phyloP scores from a whole-genome alignment of 768 basidiomycete species.

The Russula vinacea region DNA sequence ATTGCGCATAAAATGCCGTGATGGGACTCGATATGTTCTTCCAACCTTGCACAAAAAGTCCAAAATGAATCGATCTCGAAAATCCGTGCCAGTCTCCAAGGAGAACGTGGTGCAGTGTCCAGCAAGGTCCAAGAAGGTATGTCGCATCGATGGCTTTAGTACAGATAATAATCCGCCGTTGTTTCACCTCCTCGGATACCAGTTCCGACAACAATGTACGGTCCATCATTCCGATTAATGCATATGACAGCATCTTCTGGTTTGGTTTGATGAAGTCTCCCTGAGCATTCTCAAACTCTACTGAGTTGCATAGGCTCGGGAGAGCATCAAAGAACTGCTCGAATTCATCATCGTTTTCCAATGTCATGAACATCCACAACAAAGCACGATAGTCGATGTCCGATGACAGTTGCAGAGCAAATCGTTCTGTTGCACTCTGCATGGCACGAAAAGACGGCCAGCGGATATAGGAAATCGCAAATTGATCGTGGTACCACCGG shows the following conservation, averaged over 20 bases:
- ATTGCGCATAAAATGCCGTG: neutral
- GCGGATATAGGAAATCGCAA: no score
- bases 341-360: conserved; percentile 6
- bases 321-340: conserved; percentile 4
- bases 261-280: conserved; percentile 1
- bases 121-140: neutral
- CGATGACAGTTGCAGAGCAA: neutral
- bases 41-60: conserved; percentile 2
- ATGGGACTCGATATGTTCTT: neutral
- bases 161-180: conserved; percentile 4
- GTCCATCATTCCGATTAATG: conserved; percentile 5
- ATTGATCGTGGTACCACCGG: no score
- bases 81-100: conserved; percentile 7
- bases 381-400: neutral
- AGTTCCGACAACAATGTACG: neutral
- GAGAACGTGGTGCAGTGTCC: neutral
- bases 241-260: neutral
- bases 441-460: no score
- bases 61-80: conserved; percentile 9
- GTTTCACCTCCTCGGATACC: neutral
- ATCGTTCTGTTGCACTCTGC: neutral
- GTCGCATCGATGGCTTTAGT: conserved; percentile 2
- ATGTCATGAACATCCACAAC: neutral
- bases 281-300: neutral
- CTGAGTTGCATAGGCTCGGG: neutral